Evolutionary conservation across 2,329 filamentous ascomycete genomes (phyloP).

Genomic region (Neopestalotiopsis sp.): DNA sequence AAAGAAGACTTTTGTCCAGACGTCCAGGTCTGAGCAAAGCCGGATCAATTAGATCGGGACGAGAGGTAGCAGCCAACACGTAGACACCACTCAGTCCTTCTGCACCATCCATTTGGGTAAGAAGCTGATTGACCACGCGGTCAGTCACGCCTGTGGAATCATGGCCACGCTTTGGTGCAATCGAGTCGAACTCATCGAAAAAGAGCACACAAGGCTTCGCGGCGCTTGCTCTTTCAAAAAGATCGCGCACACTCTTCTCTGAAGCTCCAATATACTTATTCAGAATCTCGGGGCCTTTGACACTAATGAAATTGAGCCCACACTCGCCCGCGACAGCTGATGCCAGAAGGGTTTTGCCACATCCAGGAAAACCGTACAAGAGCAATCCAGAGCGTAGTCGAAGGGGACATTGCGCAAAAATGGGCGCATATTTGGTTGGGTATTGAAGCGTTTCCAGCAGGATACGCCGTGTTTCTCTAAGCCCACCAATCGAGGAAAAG

Average conservation of each 20-base stretch:
- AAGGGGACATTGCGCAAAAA: conserved; percentile 94
- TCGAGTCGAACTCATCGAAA: conserved; percentile 98
- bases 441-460: conserved; percentile 95
- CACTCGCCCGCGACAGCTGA: conserved; percentile 98
- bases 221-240: conserved; percentile 91
- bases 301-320: conserved; percentile 96
- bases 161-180: conserved; percentile 95
- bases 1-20: conserved; percentile 90
- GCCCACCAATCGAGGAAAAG: conserved; percentile 89
- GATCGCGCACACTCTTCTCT: conserved; percentile 92
- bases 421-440: conserved; percentile 95
- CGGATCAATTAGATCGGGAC: conserved; percentile 94
- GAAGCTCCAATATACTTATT: conserved; percentile 99
- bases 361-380: conserved; percentile 93
- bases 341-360: conserved; percentile 93
- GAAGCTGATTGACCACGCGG: conserved; percentile 94
- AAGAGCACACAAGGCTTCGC: conserved; percentile 94
- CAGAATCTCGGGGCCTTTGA: conserved; percentile 96
- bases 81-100: conserved; percentile 95
- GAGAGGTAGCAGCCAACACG: conserved; percentile 89
- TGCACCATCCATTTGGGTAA: conserved; percentile 98
- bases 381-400: conserved; percentile 92
- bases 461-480: conserved; percentile 85
- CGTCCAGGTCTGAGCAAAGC: conserved; percentile 89
- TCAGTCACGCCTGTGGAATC: conserved; percentile 99